A percentile compares a stretch with the other conserved stretches of the same genome.
Evolutionary conservation across 2,329 filamentous ascomycete species (phyloP).

Genomic region (Alternaria triticina): DNA sequence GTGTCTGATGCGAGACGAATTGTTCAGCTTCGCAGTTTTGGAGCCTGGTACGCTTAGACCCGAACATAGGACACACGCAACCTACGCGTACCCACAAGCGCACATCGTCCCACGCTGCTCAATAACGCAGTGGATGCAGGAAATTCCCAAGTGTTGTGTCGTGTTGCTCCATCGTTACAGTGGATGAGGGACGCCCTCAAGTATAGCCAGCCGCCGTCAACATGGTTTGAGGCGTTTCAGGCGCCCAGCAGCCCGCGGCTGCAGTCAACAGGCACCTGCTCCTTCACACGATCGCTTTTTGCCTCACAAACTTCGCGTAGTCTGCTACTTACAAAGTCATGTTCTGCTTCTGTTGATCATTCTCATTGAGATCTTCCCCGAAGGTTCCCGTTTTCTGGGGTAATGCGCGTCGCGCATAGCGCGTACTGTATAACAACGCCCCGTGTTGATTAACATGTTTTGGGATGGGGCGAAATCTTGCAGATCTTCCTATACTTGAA

Average conservation of each 20-base stretch:
- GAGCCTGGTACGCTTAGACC: neutral
- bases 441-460: neutral
- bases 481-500: conserved; percentile 1
- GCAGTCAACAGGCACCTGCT: neutral
- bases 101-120: neutral
- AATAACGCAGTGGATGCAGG: neutral
- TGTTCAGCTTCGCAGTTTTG: neutral
- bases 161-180: neutral
- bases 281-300: neutral
- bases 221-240: conserved; percentile 2
- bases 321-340: neutral
- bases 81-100: neutral
- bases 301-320: neutral
- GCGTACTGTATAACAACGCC: neutral
- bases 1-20: neutral
- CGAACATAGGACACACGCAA: neutral
- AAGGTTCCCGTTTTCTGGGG: neutral
- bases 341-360: neutral
- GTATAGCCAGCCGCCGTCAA: neutral
- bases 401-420: neutral
- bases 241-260: conserved; percentile 5
- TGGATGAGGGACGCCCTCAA: neutral
- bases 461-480: neutral
- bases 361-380: neutral
- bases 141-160: neutral